phyloP scores from a whole-genome alignment of 2,329 filamentous ascomycete species.

The Alternaria triticimaculans region DNA sequence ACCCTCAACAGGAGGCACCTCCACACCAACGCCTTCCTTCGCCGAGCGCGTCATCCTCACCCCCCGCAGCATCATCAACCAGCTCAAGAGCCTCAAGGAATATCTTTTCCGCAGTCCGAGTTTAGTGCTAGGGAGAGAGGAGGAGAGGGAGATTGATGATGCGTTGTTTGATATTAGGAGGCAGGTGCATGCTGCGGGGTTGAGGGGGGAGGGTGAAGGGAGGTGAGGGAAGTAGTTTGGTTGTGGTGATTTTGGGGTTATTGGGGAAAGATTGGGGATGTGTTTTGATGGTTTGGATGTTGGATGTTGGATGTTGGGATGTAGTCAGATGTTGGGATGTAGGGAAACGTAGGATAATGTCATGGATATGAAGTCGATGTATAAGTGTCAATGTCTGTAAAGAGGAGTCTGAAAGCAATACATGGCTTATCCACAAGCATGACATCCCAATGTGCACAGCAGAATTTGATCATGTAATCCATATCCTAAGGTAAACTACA shows the following conservation, averaged over 20 bases:
- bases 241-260: background rate
- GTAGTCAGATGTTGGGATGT: background rate
- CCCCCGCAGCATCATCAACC: conserved; percentile 59
- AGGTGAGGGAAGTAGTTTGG: background rate
- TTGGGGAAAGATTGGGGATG: no score
- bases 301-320: no score
- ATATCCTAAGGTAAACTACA: background rate
- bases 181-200: conserved; percentile 74
- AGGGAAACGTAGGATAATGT: background rate
- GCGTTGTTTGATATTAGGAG: conserved; percentile 79
- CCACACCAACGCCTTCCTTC: conserved; percentile 13
- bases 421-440: no score
- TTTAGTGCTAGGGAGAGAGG: conserved; percentile 66
- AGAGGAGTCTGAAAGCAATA: no score
- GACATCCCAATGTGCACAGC: no score
- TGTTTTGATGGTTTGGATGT: background rate
- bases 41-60: conserved; percentile 47
- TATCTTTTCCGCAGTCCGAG: conserved; percentile 61
- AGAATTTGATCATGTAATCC: background rate
- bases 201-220: conserved; percentile 48
- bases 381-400: background rate
- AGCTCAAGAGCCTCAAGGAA: conserved; percentile 53
- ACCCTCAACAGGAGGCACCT: no score
- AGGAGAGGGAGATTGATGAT: conserved; percentile 76
- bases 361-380: background rate